Evolutionary conservation across 106 monocot species (phyloP).

Genomic region (Chionographis japonica): DNA sequence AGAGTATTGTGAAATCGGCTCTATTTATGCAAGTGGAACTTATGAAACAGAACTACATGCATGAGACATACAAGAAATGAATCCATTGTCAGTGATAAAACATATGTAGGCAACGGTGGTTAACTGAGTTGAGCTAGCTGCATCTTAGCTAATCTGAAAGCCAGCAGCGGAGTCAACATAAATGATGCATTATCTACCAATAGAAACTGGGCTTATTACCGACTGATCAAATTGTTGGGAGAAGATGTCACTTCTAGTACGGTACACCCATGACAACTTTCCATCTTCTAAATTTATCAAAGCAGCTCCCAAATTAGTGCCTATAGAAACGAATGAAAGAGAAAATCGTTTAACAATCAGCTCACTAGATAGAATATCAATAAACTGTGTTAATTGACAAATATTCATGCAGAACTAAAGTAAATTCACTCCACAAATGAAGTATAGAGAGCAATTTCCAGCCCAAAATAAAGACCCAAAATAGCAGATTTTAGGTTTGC

Average conservation of each 20-base stretch:
- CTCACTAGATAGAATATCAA: too few relatives aligned
- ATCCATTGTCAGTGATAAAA: too few relatives aligned
- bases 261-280: slow-evolving; percentile 48
- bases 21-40: too few relatives aligned
- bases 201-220: slow-evolving; percentile 28
- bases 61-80: too few relatives aligned
- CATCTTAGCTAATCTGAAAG: not conserved
- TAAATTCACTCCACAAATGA: not conserved
- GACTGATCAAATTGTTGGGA: slow-evolving; percentile 65
- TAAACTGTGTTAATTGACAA: too few relatives aligned
- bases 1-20: too few relatives aligned
- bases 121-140: too few relatives aligned
- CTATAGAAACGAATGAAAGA: slow-evolving; percentile 23
- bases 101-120: too few relatives aligned
- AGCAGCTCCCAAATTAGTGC: slow-evolving; percentile 60
- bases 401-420: not conserved
- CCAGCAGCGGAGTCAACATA: not conserved
- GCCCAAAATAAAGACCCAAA: not conserved
- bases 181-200: not conserved
- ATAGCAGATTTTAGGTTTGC: too few relatives aligned
- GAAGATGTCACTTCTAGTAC: slow-evolving; percentile 65
- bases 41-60: too few relatives aligned
- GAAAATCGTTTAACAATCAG: not conserved
- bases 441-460: not conserved
- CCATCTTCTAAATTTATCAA: slow-evolving; percentile 63